Conservation (phyloP, 2,329 filamentous ascomycete genomes). For the Ophiobolus disseminans region DNA sequence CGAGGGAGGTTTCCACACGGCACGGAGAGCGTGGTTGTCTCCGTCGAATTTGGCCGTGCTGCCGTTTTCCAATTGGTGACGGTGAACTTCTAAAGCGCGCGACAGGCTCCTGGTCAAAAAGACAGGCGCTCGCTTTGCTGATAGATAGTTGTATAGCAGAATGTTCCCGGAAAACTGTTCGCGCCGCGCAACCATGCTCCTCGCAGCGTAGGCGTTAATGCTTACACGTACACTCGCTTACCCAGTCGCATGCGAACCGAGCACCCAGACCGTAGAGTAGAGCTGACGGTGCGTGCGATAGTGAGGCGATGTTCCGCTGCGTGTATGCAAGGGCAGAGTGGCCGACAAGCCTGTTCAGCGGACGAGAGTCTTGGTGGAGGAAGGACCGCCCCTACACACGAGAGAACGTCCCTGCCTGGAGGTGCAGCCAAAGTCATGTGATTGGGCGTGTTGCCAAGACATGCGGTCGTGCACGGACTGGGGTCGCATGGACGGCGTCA, state of each 20-base stretch:
- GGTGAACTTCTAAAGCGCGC: constrained; percentile 25
- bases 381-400: too few relatives aligned
- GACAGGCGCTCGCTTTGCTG: constrained; percentile 22
- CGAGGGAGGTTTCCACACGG: constrained; percentile 31
- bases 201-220: background rate
- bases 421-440: too few relatives aligned
- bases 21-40: constrained; percentile 6
- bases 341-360: background rate
- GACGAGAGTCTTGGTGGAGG: background rate
- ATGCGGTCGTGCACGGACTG: too few relatives aligned
- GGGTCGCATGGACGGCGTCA: too few relatives aligned
- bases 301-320: too few relatives aligned
- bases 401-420: too few relatives aligned
- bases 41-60: background rate
- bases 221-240: background rate
- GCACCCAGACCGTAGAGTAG: too few relatives aligned
- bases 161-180: constrained; percentile 32
- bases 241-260: constrained; percentile 6
- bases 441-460: too few relatives aligned
- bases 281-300: too few relatives aligned
- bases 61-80: constrained; percentile 13
- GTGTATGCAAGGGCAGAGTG: too few relatives aligned
- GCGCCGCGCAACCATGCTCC: constrained; percentile 35
- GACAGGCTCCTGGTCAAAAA: constrained; percentile 38
- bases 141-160: constrained; percentile 34